A percentile compares a stretch with the other conserved stretches of the same genome.
These are phyloP conservation scores for Ceratobasidium sp. DNA, from an alignment of 1,284 basidiomycete genomes.

Conservation along the genomic window DNA sequence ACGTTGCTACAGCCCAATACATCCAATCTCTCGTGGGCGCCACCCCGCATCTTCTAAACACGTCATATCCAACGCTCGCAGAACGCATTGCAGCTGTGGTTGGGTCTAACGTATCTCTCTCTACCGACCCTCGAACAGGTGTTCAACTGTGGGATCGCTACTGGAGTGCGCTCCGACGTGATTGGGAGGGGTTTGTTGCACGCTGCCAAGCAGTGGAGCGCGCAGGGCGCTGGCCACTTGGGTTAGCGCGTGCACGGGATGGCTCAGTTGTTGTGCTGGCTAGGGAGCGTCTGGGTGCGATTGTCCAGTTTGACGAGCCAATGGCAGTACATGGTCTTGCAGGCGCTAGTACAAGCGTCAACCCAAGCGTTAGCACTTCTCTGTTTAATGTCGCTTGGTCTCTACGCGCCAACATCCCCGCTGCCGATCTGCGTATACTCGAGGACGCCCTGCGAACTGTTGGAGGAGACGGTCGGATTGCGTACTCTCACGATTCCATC, in stretches of 20 bases:
- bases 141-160: constrained; percentile 80
- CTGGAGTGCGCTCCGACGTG: constrained; percentile 83
- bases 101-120: constrained; percentile 80
- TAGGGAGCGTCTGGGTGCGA: constrained; percentile 75
- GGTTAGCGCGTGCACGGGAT: constrained; percentile 64
- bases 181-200: constrained; percentile 94
- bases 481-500: constrained; percentile 42
- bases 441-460: constrained; percentile 37
- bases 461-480: constrained; percentile 36
- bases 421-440: constrained; percentile 24
- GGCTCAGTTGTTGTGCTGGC: constrained; percentile 74
- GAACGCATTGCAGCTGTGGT: constrained; percentile 86
- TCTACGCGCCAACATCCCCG: constrained; percentile 38
- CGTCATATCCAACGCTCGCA: constrained; percentile 71
- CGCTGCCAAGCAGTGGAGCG: constrained; percentile 87
- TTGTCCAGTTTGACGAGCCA: constrained; percentile 74
- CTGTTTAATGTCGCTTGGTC: constrained; percentile 43
- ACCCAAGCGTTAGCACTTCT: constrained; percentile 8
- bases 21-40: constrained; percentile 63
- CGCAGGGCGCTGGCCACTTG: constrained; percentile 83
- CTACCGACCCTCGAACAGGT: constrained; percentile 80
- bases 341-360: constrained; percentile 23
- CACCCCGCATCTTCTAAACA: constrained; percentile 65
- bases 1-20: constrained; percentile 84
- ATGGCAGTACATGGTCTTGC: constrained; percentile 62